These are phyloP conservation scores for Carex parvula DNA, from an alignment of 176 grass and related monocot species.

Conservation along the genomic window DNA sequence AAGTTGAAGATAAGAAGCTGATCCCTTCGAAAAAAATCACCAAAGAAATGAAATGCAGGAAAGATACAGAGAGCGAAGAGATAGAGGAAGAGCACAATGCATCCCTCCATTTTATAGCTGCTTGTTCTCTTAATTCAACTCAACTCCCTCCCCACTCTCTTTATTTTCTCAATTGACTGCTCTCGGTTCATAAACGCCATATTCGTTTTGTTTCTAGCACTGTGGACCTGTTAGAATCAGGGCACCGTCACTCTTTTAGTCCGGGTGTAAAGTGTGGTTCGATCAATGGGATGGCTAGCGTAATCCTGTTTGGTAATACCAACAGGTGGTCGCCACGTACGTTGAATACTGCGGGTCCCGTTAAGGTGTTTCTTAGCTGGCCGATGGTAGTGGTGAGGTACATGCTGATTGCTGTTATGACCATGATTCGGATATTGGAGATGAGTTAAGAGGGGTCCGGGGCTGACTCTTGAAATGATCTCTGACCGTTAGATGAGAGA, in stretches of 20 bases:
- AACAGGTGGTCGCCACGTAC: slow-evolving; percentile 25
- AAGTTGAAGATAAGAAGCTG: background rate
- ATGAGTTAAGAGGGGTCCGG: background rate
- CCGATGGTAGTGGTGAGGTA: background rate
- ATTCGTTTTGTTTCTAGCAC: background rate
- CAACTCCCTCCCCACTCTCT: slow-evolving; percentile 3
- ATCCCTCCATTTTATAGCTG: background rate
- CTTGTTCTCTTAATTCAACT: background rate
- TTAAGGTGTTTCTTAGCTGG: background rate
- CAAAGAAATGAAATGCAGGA: background rate
- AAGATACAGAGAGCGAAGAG: slow-evolving; percentile 16
- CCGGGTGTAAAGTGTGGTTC: background rate
- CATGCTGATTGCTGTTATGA: slow-evolving; percentile 1
- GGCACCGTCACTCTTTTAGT: background rate
- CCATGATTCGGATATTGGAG: background rate
- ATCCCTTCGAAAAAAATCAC: background rate
- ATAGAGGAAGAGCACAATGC: background rate
- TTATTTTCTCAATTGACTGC: background rate
- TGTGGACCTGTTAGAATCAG: background rate
- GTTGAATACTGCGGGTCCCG: background rate
- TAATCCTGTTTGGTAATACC: background rate
- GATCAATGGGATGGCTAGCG: background rate
- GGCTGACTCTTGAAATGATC: background rate
- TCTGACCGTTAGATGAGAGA: background rate
- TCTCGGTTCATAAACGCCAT: background rate